These are phyloP conservation scores for Kazachstania bromeliacearum DNA, from an alignment of 805 yeast genomes.

Conservation along the genomic window DNA sequence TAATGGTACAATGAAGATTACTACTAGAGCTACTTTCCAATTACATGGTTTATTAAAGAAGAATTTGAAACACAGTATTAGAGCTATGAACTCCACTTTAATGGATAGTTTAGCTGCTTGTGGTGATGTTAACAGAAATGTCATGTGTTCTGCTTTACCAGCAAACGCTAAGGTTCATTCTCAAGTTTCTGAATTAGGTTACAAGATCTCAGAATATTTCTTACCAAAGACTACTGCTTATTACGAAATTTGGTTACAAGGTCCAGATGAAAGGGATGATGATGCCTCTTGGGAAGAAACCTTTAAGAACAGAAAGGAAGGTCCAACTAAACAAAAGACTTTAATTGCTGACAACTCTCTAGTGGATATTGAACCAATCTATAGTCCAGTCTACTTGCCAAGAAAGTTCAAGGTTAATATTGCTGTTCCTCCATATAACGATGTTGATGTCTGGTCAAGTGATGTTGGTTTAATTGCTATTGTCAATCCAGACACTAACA, in stretches of 20 bases:
- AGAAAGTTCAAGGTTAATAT: constrained; percentile 93
- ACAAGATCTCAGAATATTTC: constrained; percentile 65
- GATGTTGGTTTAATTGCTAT: constrained; percentile 91
- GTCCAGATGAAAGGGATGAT: constrained; percentile 61
- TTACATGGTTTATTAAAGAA: constrained; percentile 90
- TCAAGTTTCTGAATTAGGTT: constrained; percentile 58
- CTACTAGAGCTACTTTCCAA: constrained; percentile 96
- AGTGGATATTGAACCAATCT: constrained; percentile 76
- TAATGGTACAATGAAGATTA: constrained; percentile 86
- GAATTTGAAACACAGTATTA: constrained; percentile 78
- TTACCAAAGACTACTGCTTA: constrained; percentile 91
- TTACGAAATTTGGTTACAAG: constrained; percentile 94
- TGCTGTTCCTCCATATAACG: constrained; percentile 92
- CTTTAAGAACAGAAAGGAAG: constrained; percentile 59
- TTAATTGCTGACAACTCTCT: constrained; percentile 80
- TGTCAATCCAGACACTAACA: constrained; percentile 49
- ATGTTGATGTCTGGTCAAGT: constrained; percentile 92
- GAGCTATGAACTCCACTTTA: constrained; percentile 83
- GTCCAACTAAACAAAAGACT: constrained; percentile 73
- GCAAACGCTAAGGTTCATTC: constrained; percentile 70
- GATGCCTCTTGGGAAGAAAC: constrained; percentile 52
- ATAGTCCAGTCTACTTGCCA: constrained; percentile 81
- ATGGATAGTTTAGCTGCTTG: constrained; percentile 96
- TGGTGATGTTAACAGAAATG: constrained; percentile 97
- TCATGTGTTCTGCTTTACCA: constrained; percentile 86